phyloP scores from a whole-genome alignment of 805 yeast species.

The Cyberlindnera mycetangii region DNA sequence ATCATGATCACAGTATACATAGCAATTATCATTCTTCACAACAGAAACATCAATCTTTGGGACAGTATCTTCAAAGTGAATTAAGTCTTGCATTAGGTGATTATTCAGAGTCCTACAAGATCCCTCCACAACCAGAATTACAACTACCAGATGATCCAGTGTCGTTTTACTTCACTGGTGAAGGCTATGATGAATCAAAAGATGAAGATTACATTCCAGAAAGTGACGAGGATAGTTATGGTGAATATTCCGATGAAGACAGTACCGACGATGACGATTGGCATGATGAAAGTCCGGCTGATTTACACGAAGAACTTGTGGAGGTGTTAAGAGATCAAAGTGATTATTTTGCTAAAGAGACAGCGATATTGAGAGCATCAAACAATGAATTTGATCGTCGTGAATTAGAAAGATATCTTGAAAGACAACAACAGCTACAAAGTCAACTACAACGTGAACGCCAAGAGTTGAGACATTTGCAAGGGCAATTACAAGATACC shows the following conservation, averaged over 20 bases:
- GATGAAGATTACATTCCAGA: slow-evolving; percentile 23
- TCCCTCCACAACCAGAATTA: slow-evolving; percentile 11
- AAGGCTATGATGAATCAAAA: slow-evolving; percentile 16
- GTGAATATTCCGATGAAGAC: slow-evolving; percentile 21
- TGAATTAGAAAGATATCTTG: slow-evolving; percentile 11
- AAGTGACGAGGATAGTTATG: slow-evolving; percentile 16
- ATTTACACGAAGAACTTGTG: slow-evolving; percentile 17
- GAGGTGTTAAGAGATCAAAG: slow-evolving; percentile 17
- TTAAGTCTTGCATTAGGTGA: slow-evolving; percentile 1
- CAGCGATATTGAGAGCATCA: slow-evolving; percentile 7
- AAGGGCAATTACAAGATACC: slow-evolving; percentile 23
- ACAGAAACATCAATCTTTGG: neutral
- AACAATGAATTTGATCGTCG: slow-evolving; percentile 13
- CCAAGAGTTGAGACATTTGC: slow-evolving; percentile 14
- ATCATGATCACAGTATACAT: slow-evolving; percentile 24
- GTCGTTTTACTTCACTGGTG: slow-evolving; percentile 20
- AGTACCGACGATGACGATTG: slow-evolving; percentile 4
- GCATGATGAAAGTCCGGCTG: slow-evolving; percentile 12
- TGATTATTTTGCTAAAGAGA: slow-evolving; percentile 13
- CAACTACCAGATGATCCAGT: slow-evolving; percentile 17
- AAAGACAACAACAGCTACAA: slow-evolving; percentile 16
- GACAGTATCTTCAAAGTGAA: neutral
- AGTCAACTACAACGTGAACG: slow-evolving; percentile 17
- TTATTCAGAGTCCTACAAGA: slow-evolving; percentile 5
- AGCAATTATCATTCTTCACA: neutral